Evolutionary conservation across 148 eudicot genomes (phyloP).

Genomic region (Vaccinium corymbosum): DNA sequence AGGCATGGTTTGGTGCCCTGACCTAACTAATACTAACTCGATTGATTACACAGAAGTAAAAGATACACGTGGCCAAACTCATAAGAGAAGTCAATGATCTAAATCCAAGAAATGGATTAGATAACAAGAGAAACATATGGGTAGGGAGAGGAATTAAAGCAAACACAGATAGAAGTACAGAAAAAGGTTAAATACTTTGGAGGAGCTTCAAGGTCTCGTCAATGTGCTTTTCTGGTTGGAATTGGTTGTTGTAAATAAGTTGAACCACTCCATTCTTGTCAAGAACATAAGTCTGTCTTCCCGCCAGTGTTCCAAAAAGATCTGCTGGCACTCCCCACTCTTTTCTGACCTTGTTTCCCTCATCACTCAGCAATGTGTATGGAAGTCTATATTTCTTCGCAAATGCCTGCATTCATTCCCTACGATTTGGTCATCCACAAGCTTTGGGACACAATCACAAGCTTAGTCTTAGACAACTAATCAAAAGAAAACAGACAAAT

Average conservation of each 20-base stretch:
- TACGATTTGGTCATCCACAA: not conserved
- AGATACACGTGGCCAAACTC: not conserved
- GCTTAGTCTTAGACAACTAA: not conserved
- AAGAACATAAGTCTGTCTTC: constrained; percentile 92
- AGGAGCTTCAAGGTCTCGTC: constrained; percentile 94
- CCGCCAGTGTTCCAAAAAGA: constrained; percentile 91
- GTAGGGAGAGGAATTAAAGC: not conserved
- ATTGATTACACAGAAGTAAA: not conserved
- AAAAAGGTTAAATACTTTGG: constrained; percentile 48
- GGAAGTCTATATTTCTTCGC: constrained; percentile 89
- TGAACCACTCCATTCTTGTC: constrained; percentile 92
- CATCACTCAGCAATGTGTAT: constrained; percentile 80
- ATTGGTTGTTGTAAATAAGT: constrained; percentile 93
- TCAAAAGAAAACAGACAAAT: not conserved
- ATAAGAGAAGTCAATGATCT: not conserved
- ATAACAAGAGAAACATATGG: not conserved
- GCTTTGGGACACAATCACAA: not conserved
- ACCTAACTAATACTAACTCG: not conserved
- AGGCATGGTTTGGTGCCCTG: not conserved
- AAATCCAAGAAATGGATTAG: not conserved
- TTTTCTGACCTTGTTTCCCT: constrained; percentile 85
- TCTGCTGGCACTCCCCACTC: constrained; percentile 97
- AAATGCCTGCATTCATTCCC: constrained; percentile 57
- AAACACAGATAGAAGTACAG: not conserved
- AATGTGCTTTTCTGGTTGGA: constrained; percentile 97